Conservation (phyloP, 345 rosid genomes). For the Heritiera fomes region DNA sequence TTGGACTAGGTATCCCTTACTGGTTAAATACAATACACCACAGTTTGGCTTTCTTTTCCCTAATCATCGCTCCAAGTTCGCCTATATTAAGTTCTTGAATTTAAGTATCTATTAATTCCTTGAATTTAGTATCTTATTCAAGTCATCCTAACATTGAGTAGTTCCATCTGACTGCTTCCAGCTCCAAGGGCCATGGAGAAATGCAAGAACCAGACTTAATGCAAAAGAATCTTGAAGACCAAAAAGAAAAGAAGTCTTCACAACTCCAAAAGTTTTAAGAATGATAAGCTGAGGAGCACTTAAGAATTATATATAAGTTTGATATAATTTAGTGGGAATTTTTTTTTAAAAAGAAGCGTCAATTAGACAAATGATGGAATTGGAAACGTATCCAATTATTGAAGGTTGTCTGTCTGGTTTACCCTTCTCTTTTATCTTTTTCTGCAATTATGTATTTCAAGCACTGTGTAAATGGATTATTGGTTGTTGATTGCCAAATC, state of each 20-base stretch:
- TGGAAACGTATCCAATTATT: slow-evolving; percentile 18
- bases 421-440: slow-evolving; percentile 14
- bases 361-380: slow-evolving; percentile 23
- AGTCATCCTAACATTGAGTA: not conserved
- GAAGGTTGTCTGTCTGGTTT: slow-evolving; percentile 29
- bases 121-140: not conserved
- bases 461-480: slow-evolving; percentile 41
- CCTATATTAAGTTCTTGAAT: not conserved
- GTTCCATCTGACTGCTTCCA: slow-evolving; percentile 31
- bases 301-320: slow-evolving; percentile 25
- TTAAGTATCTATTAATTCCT: not conserved
- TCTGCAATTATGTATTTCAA: slow-evolving; percentile 16
- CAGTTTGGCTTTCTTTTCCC: not conserved
- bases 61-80: no score
- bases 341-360: not conserved
- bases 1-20: slow-evolving; percentile 74
- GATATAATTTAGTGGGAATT: slow-evolving; percentile 30
- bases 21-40: not conserved
- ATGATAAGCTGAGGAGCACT: slow-evolving; percentile 26
- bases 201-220: slow-evolving; percentile 55
- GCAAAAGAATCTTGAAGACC: slow-evolving; percentile 16
- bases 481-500: slow-evolving; percentile 29
- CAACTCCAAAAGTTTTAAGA: not conserved
- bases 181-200: slow-evolving; percentile 68
- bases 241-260: slow-evolving; percentile 9